Conservation (phyloP, 192 early-diverging fungal genomes). For the Backusella liffmaniae region DNA sequence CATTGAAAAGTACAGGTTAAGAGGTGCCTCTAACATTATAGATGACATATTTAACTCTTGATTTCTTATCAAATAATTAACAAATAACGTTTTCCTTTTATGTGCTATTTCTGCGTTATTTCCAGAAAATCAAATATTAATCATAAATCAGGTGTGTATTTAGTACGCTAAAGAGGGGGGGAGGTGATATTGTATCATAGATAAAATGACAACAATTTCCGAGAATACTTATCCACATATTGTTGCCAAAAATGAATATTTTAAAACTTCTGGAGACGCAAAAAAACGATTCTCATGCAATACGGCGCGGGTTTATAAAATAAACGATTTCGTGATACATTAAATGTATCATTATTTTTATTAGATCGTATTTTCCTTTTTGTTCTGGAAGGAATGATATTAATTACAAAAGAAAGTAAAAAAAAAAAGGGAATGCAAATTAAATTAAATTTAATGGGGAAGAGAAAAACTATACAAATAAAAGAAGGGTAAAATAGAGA, state of each 20-base stretch:
- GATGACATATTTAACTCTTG: neutral
- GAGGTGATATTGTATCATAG: neutral
- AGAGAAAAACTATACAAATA: neutral
- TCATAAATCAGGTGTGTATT: neutral
- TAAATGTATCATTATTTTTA: neutral
- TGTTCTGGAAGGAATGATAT: neutral
- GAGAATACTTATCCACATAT: neutral
- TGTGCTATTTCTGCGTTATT: neutral
- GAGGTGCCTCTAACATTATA: neutral
- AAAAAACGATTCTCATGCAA: neutral
- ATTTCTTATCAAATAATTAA: neutral
- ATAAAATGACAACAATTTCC: neutral
- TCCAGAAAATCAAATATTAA: neutral
- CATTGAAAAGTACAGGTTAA: neutral
- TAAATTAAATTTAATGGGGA: neutral
- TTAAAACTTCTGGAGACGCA: neutral
- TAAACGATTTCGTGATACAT: neutral
- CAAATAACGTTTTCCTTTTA: neutral
- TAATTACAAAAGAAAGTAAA: neutral
- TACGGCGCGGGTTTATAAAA: neutral
- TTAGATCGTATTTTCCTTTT: conserved; percentile 7
- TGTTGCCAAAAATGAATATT: neutral
- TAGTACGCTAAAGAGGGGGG: no score
- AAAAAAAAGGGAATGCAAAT: neutral
- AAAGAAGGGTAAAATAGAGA: neutral